Conservation (phyloP, 2,329 filamentous ascomycete species). For the Magnaporthales sp. region DNA sequence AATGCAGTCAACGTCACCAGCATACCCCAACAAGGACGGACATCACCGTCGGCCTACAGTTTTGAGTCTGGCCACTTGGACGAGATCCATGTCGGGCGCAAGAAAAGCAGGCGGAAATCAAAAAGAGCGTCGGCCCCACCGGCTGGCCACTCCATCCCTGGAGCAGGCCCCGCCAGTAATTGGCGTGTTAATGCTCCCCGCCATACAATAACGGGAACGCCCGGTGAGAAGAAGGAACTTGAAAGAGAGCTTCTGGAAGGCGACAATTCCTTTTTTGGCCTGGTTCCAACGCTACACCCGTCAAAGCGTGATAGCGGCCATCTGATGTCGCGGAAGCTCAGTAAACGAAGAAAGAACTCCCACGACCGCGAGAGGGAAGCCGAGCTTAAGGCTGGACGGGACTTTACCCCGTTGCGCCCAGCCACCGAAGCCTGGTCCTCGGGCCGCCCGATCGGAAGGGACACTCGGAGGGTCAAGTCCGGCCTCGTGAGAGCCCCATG, state of each 20-base stretch:
- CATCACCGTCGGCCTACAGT: constrained; percentile 36
- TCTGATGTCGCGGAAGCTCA: constrained; percentile 55
- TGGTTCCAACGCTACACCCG: constrained; percentile 43
- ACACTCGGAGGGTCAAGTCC: constrained; percentile 58
- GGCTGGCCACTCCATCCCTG: constrained; percentile 14
- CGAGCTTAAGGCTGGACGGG: constrained; percentile 79
- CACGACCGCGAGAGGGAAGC: constrained; percentile 73
- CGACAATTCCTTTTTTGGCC: constrained; percentile 20
- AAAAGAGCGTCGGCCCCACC: constrained; percentile 17
- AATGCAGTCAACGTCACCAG: not conserved
- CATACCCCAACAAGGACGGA: not conserved
- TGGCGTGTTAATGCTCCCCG: not conserved
- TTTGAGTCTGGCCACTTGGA: constrained; percentile 54
- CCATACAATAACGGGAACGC: not conserved
- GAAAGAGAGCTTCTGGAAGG: constrained; percentile 8
- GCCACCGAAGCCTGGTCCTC: constrained; percentile 50
- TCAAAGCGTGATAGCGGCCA: constrained; percentile 53
- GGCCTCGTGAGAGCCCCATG: constrained; percentile 37
- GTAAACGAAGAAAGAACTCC: constrained; percentile 64
- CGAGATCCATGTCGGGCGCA: constrained; percentile 32
- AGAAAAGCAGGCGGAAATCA: constrained; percentile 13
- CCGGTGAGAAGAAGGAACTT: not conserved
- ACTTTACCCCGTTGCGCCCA: constrained; percentile 56
- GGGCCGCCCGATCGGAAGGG: constrained; percentile 49
- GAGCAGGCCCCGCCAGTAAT: constrained; percentile 2